phyloP scores from a whole-genome alignment of 2,329 filamentous ascomycete species.

The Ceratocystis cacaofunesta region DNA sequence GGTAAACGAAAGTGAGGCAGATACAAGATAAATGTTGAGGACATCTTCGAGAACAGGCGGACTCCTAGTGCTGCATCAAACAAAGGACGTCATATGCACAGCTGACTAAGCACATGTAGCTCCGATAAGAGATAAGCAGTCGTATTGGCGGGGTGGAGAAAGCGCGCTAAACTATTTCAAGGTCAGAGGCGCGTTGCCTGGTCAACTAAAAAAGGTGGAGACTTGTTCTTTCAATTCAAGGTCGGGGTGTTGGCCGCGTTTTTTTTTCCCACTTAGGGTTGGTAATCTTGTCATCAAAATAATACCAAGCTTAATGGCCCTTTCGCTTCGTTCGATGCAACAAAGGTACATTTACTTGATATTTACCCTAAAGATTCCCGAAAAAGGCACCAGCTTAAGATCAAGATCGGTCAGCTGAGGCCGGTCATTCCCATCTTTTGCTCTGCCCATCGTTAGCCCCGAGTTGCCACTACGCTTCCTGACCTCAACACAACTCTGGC shows the following conservation, averaged over 20 bases:
- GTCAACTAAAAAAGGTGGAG: constrained; percentile 11
- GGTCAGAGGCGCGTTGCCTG: constrained; percentile 8
- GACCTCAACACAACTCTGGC: background rate
- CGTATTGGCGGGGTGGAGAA: background rate
- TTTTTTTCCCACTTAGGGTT: background rate
- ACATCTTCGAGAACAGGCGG: background rate
- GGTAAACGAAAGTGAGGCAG: too few relatives aligned
- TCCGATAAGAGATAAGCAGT: constrained; percentile 9
- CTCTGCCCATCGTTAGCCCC: background rate
- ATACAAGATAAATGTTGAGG: too few relatives aligned
- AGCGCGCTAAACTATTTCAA: background rate
- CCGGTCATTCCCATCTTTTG: background rate
- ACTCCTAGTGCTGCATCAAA: background rate
- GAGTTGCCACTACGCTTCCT: background rate
- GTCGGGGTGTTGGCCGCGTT: background rate
- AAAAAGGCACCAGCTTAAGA: background rate
- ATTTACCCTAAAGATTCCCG: too few relatives aligned
- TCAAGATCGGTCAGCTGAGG: background rate
- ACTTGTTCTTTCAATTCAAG: background rate
- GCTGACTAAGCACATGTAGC: constrained; percentile 10
- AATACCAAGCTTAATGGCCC: constrained; percentile 1
- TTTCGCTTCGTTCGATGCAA: background rate
- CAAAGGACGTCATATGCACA: constrained; percentile 13
- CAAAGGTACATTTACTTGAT: background rate
- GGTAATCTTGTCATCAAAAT: background rate